Evolutionary conservation across 2,329 filamentous ascomycete species (phyloP), one percentile per base, ranked within the genome.

Genomic region (Fusarium nurragi): DNA sequence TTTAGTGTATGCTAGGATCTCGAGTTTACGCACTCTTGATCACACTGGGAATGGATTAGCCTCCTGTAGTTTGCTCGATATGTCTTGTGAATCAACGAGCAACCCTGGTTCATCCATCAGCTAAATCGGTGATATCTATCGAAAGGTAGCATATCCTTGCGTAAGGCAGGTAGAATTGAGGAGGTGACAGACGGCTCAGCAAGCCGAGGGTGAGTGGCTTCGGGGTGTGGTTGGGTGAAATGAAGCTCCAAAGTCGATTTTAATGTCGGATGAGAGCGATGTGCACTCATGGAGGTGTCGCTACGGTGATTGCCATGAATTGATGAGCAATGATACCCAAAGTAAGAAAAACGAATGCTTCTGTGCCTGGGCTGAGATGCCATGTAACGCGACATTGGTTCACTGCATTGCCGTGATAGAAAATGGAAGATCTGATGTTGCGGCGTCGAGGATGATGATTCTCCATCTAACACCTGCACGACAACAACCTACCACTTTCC

Each of bases 11-110:
- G 47, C 62, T 56, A 54, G 61, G 58, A 68, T 71, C 62, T 66
- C 21, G 61, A 68, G 65, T 72, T 67, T 54, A 64, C 49, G 65
- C 68, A 66, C 49, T 56, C 62, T 67, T 62, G 60, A 65, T 72
- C 70, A 72, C 67, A 67, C 58, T 60, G 56, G 34, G 51, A 60
- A 58, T 53, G 58, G 61, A 40, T 60, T 65, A 63, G 67, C 34
- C 41, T 46, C 43, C 52, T 64, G 58, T 56, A 25, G 48, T 49
- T 67, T 57, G 48, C 49, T 54, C 54, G 52, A 66, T 54, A 40
- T 56, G 47, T 51, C 49, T 37, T 59, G 57, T 59, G 39, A 48
- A 49, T 53, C 25, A 30, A 34, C 41, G 53, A 64, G 34, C 51
- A 58, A 52, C 62, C 65, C 40, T 44, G 41, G 51, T 25, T 26